Percentiles rank a stretch among this genome's conserved stretches.
phyloP scores from a whole-genome alignment of 768 basidiomycete species.

The Leccinum boreale region DNA sequence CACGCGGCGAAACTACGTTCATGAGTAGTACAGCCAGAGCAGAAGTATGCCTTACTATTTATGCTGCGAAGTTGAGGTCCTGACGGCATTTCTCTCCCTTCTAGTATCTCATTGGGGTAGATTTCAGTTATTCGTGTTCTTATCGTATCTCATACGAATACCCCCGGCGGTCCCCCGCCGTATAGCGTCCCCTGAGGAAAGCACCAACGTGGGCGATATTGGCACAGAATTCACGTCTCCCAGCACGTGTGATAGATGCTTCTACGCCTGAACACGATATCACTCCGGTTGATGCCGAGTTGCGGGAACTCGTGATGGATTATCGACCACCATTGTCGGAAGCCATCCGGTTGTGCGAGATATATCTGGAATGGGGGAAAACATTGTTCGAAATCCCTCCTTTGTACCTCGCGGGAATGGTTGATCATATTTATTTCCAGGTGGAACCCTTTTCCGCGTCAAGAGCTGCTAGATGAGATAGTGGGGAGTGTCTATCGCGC shows the following conservation, averaged over 20 bases:
- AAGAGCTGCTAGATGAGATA: constrained; percentile 56
- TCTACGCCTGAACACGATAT: constrained; percentile 33
- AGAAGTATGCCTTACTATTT: constrained; percentile 45
- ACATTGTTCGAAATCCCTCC: constrained; percentile 44
- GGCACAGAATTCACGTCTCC: constrained; percentile 35
- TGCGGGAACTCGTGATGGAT: constrained; percentile 43
- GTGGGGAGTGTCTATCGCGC: constrained; percentile 52
- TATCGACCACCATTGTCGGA: constrained; percentile 56
- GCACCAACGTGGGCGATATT: constrained; percentile 13
- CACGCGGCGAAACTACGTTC: constrained; percentile 52
- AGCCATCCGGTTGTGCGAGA: constrained; percentile 57
- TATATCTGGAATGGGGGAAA: constrained; percentile 62
- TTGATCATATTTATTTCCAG: constrained; percentile 30
- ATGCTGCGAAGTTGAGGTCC: background rate
- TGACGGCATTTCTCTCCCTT: background rate
- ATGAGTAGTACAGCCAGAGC: constrained; percentile 65
- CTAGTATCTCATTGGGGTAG: constrained; percentile 60
- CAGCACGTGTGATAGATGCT: constrained; percentile 38
- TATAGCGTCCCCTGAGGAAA: constrained; percentile 26
- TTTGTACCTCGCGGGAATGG: background rate
- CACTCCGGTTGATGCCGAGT: constrained; percentile 29
- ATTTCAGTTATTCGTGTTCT: background rate
- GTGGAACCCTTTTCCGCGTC: constrained; percentile 50
- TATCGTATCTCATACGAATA: background rate
- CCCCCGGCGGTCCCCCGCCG: too few relatives aligned